phyloP scores from a whole-genome alignment of 2,329 filamentous ascomycete genomes.

The Dactylellina sp. region DNA sequence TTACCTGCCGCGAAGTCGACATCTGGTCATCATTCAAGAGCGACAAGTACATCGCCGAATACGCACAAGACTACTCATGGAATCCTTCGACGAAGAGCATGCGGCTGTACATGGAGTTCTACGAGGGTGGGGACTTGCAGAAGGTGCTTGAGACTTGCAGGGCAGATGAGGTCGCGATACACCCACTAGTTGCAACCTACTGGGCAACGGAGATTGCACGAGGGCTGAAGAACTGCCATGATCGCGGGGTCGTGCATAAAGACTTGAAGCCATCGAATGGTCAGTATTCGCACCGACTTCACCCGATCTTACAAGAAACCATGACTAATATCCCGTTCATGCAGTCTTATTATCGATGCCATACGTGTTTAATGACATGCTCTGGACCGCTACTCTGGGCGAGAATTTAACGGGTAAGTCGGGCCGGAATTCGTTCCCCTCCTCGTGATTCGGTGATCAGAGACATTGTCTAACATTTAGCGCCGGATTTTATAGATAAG shows the following conservation, averaged over 20 bases:
- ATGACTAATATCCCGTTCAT: conserved; percentile 15
- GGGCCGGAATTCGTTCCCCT: conserved; percentile 9
- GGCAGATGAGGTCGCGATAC: conserved; percentile 54
- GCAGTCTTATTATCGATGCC: conserved; percentile 52
- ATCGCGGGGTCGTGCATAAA: conserved; percentile 52
- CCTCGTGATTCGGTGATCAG: conserved; percentile 18
- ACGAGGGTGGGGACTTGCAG: conserved; percentile 52
- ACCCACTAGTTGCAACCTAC: conserved; percentile 50
- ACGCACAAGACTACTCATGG: conserved; percentile 54
- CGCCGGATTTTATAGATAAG: conserved; percentile 39
- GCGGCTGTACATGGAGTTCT: conserved; percentile 54
- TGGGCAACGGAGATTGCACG: conserved; percentile 53
- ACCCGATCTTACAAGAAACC: conserved; percentile 1
- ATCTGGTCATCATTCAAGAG: conserved; percentile 55
- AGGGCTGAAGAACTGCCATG: conserved; percentile 52
- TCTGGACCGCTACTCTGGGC: conserved; percentile 51
- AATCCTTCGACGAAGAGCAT: conserved; percentile 55
- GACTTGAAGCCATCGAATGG: conserved; percentile 55
- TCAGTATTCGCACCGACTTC: not conserved
- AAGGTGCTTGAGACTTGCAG: conserved; percentile 49
- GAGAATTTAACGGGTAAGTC: conserved; percentile 50
- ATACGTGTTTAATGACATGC: conserved; percentile 55
- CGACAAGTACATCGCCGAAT: conserved; percentile 53
- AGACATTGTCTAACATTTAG: conserved; percentile 36
- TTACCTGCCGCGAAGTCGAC: conserved; percentile 52